Evolutionary conservation across 1,284 basidiomycete species (phyloP).

Genomic region (Entoloma clypeatum): DNA sequence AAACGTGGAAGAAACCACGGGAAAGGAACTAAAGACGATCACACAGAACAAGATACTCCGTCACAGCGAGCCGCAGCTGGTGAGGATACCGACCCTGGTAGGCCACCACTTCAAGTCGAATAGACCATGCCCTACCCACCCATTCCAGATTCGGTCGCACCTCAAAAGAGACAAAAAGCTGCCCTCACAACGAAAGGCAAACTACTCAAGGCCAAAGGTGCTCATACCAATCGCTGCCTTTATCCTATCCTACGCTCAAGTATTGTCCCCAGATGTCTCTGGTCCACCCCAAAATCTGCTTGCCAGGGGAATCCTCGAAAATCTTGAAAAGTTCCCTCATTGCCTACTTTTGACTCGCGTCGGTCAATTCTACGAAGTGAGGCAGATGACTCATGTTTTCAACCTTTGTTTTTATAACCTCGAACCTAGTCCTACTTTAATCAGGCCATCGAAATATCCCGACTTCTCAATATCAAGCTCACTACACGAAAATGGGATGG

Average conservation of each 20-base stretch:
- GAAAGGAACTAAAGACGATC: background rate
- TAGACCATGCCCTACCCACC: too few species aligned
- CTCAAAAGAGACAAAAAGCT: too few species aligned
- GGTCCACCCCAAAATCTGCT: slow-evolving; percentile 50
- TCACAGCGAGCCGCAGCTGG: background rate
- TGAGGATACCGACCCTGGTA: background rate
- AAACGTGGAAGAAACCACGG: slow-evolving; percentile 13
- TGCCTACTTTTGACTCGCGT: slow-evolving; percentile 88
- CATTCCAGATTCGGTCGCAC: too few species aligned
- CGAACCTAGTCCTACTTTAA: slow-evolving; percentile 82
- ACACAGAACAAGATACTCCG: background rate
- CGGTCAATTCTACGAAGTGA: slow-evolving; percentile 92
- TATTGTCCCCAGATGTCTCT: slow-evolving; percentile 12
- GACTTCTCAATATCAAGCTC: slow-evolving; percentile 78
- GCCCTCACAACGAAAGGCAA: too few species aligned
- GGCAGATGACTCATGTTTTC: slow-evolving; percentile 11
- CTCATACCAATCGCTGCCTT: too few species aligned
- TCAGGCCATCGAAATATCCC: slow-evolving; percentile 78
- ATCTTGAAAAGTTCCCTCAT: slow-evolving; percentile 77
- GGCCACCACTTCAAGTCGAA: too few species aligned
- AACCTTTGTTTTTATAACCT: slow-evolving; percentile 11
- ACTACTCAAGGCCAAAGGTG: too few species aligned
- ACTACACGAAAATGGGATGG: slow-evolving; percentile 72
- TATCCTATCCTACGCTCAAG: too few species aligned
- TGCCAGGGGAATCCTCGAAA: slow-evolving; percentile 66